Percentiles rank a stretch among this genome's conserved stretches.
Conservation (phyloP, 345 rosid genomes). For the Citrus trifoliata region DNA sequence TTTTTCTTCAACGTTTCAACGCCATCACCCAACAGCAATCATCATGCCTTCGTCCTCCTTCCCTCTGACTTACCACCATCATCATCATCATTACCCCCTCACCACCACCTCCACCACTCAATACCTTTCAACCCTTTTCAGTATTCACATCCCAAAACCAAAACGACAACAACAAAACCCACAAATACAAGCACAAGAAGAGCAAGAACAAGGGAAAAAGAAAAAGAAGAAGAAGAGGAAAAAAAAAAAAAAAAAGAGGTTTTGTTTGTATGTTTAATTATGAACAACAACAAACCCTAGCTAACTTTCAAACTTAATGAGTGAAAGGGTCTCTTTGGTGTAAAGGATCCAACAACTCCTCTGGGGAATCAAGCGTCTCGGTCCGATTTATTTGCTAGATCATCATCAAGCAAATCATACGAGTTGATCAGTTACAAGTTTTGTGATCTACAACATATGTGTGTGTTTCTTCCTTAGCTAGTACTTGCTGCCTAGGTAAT, state of each 20-base stretch:
- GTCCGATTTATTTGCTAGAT: constrained; percentile 48
- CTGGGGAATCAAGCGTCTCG: constrained; percentile 63
- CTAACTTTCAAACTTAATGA: neutral
- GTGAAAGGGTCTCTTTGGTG: constrained; percentile 17
- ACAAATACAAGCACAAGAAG: neutral
- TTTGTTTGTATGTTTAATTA: neutral
- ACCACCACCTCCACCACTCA: neutral
- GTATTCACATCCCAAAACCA: constrained; percentile 23
- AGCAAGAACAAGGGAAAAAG: neutral
- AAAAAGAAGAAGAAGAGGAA: constrained; percentile 3
- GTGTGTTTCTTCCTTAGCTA: neutral
- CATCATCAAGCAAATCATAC: constrained; percentile 25
- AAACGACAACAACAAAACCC: constrained; percentile 4
- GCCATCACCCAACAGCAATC: constrained; percentile 34
- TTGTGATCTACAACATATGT: neutral
- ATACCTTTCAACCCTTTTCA: neutral
- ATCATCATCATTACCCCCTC: constrained; percentile 49
- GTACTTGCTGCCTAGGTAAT: neutral
- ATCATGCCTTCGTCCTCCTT: constrained; percentile 47
- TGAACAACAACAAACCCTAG: constrained; percentile 17
- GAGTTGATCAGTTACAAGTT: neutral
- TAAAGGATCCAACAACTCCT: constrained; percentile 25
- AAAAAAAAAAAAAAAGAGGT: neutral
- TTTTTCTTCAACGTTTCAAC: constrained; percentile 30
- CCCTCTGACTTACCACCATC: constrained; percentile 35